These are phyloP conservation scores for Lactarius hatsudake DNA, from an alignment of 768 basidiomycete species.

Conservation along the genomic window DNA sequence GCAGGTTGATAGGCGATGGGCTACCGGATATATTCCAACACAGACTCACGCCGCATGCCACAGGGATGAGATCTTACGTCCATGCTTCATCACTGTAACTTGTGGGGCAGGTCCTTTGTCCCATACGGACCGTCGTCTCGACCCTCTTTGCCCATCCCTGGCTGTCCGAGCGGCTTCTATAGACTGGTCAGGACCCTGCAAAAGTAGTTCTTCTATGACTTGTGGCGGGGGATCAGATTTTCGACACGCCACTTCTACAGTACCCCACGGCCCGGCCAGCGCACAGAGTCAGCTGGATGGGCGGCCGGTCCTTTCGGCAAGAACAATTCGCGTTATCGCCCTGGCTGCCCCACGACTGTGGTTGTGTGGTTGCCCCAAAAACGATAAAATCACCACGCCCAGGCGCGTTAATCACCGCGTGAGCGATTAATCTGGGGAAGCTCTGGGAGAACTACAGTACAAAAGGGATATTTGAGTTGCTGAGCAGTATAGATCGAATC, in stretches of 20 bases:
- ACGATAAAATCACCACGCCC: slow-evolving; percentile 9
- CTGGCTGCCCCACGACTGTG: slow-evolving; percentile 4
- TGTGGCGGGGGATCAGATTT: slow-evolving; percentile 18
- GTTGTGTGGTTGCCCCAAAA: neutral
- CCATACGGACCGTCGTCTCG: slow-evolving; percentile 3
- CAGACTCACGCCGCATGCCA: slow-evolving; percentile 3
- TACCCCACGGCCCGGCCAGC: slow-evolving; percentile 13
- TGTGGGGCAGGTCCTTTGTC: slow-evolving; percentile 18
- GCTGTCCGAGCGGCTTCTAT: slow-evolving; percentile 2
- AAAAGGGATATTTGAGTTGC: neutral
- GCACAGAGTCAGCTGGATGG: slow-evolving; percentile 12
- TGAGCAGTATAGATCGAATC: neutral
- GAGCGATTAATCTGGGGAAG: slow-evolving; percentile 5
- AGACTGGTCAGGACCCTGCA: slow-evolving; percentile 15
- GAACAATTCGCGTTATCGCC: slow-evolving; percentile 22
- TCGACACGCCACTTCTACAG: slow-evolving; percentile 7
- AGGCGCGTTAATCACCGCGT: slow-evolving; percentile 14
- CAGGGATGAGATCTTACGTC: slow-evolving; percentile 8
- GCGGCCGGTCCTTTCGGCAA: neutral
- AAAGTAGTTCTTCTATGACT: slow-evolving; percentile 11
- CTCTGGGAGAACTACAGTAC: neutral
- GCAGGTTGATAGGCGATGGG: neutral
- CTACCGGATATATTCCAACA: slow-evolving; percentile 14
- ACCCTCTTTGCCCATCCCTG: slow-evolving; percentile 6
- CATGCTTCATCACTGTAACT: neutral